These are phyloP conservation scores for Boletus pseudo-olivaceus DNA, from an alignment of 768 basidiomycete genomes.

Conservation along the genomic window DNA sequence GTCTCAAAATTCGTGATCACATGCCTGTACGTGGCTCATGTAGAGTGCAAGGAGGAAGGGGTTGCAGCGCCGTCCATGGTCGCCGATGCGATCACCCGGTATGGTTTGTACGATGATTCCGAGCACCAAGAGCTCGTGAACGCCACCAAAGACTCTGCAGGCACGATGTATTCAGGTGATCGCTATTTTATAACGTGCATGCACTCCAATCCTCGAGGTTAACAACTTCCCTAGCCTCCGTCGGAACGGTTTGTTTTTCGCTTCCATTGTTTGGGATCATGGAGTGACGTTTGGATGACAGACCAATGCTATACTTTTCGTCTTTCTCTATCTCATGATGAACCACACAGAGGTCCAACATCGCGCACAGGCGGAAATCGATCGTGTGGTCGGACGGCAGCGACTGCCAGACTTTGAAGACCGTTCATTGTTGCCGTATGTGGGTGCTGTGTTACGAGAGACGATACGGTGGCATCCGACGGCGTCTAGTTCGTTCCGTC, in stretches of 20 bases:
- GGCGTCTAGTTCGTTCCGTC: slow-evolving; percentile 14
- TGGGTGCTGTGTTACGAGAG: slow-evolving; percentile 34
- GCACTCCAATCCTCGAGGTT: not conserved
- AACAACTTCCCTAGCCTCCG: slow-evolving; percentile 18
- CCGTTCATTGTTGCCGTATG: slow-evolving; percentile 27
- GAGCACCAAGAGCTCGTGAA: slow-evolving; percentile 2
- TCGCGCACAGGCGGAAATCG: slow-evolving; percentile 33
- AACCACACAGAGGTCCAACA: slow-evolving; percentile 26
- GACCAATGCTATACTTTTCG: slow-evolving; percentile 23
- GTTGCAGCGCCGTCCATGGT: slow-evolving; percentile 14
- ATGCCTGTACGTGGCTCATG: not conserved
- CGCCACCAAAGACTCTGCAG: slow-evolving; percentile 18
- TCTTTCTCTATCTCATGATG: slow-evolving; percentile 31
- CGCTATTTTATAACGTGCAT: not conserved
- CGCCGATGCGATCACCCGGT: slow-evolving; percentile 9
- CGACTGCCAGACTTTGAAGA: slow-evolving; percentile 34
- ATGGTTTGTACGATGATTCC: slow-evolving; percentile 4
- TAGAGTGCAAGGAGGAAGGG: slow-evolving; percentile 5
- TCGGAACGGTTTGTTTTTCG: slow-evolving; percentile 28
- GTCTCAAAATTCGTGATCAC: not conserved
- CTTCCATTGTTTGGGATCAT: not conserved
- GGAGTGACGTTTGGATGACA: slow-evolving; percentile 3
- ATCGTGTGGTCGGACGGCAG: slow-evolving; percentile 25
- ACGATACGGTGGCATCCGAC: slow-evolving; percentile 29
- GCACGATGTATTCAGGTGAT: slow-evolving; percentile 19